Evolutionary conservation across 768 basidiomycete genomes (phyloP).

Genomic region (Cyclocybe aegerita): DNA sequence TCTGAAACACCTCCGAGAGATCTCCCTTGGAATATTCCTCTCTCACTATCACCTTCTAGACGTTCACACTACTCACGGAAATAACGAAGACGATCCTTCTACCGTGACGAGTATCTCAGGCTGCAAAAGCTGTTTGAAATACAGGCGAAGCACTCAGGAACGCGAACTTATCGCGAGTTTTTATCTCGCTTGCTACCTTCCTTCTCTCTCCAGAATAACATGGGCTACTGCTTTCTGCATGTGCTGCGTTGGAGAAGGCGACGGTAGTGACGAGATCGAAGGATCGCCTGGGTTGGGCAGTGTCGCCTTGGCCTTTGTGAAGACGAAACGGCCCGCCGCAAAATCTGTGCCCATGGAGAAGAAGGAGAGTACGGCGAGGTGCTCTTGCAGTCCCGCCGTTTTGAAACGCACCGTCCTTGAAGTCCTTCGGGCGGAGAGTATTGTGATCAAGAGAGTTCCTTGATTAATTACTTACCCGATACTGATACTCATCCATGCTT

Average conservation of each 20-base stretch:
- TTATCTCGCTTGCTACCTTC: slow-evolving; percentile 42
- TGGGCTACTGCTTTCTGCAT: slow-evolving; percentile 48
- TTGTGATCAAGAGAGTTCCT: too few species aligned
- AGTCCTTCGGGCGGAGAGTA: too few species aligned
- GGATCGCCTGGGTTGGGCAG: too few species aligned
- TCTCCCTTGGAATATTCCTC: slow-evolving; percentile 65
- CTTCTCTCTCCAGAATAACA: slow-evolving; percentile 40
- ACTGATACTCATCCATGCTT: too few species aligned
- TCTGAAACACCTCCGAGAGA: slow-evolving; percentile 43
- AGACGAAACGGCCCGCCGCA: too few species aligned
- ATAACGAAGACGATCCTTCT: slow-evolving; percentile 21
- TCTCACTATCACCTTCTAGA: slow-evolving; percentile 52
- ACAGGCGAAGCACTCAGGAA: slow-evolving; percentile 30
- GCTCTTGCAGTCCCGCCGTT: too few species aligned
- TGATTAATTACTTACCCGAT: too few species aligned
- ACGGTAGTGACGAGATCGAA: too few species aligned
- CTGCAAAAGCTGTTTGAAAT: slow-evolving; percentile 35
- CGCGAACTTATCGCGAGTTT: slow-evolving; percentile 50
- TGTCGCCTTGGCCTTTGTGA: too few species aligned
- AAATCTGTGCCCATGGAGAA: too few species aligned
- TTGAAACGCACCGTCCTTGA: too few species aligned
- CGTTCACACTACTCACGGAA: slow-evolving; percentile 43
- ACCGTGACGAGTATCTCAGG: slow-evolving; percentile 27
- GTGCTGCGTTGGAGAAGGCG: slow-evolving; percentile 11
- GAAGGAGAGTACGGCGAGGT: too few species aligned